Evolutionary conservation across 345 rosid species (phyloP).

Genomic region (Brassica nigra): DNA sequence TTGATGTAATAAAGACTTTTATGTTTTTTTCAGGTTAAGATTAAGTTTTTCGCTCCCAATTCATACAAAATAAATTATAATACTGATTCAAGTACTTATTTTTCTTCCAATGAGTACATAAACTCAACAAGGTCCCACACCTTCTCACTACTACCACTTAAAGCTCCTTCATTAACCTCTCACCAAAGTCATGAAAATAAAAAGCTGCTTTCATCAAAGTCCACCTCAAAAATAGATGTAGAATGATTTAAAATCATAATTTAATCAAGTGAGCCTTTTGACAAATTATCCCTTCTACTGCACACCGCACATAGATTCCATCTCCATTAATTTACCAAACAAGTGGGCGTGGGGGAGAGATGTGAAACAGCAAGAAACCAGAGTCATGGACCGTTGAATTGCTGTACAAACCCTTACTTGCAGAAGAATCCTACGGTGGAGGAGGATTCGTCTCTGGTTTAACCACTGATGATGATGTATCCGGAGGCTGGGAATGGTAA

Average conservation of each 20-base stretch:
- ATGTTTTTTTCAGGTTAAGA: not conserved
- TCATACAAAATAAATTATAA: no score
- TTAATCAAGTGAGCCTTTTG: conserved; percentile 59
- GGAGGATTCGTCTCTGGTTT: conserved; percentile 75
- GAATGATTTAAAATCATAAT: conserved; percentile 31
- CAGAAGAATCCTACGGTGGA: conserved; percentile 51
- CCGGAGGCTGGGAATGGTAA: conserved; percentile 81
- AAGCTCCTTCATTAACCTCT: conserved; percentile 38
- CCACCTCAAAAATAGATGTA: conserved; percentile 44
- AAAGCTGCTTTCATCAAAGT: conserved; percentile 64
- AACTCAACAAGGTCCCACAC: conserved; percentile 10
- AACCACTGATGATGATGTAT: conserved; percentile 59
- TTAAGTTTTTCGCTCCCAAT: no score
- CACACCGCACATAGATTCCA: conserved; percentile 43
- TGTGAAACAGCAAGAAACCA: conserved; percentile 36
- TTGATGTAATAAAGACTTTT: conserved; percentile 28
- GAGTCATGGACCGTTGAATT: conserved; percentile 32
- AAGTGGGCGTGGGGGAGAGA: conserved; percentile 30
- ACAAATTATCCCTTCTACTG: conserved; percentile 45
- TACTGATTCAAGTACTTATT: conserved; percentile 12
- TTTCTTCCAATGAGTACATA: conserved; percentile 30
- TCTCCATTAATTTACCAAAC: conserved; percentile 20
- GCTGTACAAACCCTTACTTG: conserved; percentile 36
- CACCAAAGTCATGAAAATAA: conserved; percentile 44
- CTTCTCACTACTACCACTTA: conserved; percentile 39